Evolutionary conservation across 495 filamentous ascomycete species (phyloP), one percentile per base, ranked within the genome.

Genomic region (Aspergillus saccharolyticus): DNA sequence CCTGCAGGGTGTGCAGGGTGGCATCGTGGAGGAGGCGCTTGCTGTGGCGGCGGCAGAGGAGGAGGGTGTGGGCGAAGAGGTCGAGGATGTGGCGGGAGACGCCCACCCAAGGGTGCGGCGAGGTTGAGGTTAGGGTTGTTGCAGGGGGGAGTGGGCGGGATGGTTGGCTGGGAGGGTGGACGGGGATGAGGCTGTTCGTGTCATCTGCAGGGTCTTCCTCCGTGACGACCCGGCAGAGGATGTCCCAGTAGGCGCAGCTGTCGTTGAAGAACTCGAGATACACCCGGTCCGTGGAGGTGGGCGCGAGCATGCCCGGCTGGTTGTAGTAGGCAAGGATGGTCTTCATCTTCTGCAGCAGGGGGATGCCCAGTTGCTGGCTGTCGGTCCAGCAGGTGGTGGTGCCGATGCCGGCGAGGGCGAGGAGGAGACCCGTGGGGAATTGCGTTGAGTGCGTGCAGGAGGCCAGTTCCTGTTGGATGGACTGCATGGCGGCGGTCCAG

Each of bases 231-330:
- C 22, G 18, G n/a, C 46, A 49, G 14, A 49, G 15, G 3, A 49
- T 49, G 12, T 49, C 46, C 46, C 46, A 49, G 46, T 49, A 49
- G 12, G 20, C 20, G 22, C 46, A 49, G 22, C 46, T 49, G 20
- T 49, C 46, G 46, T 49, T 49, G 46, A 49, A 49, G 46, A 49
- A 49, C 10, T 49, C 46, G 17, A 49, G 22, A 14, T 49, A 49
- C 1, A 28, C 4, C 1, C 46, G 21, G 5, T 49, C 46, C 1
- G 46, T n/a, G 14, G n/a, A n/a, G n/a, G 7, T 1, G 5, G 21
- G 1, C 46, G 25, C 25, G 14, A 12, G 46, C 46, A 28, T 28
- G 1, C 21, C 46, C 12, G 46, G 25, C 18, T 28, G 46, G 46
- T 49, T 49, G 46, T 49, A 49, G 46, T 49, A 28, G 4, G 46